A percentile compares a stretch with the other conserved stretches of the same genome.
phyloP scores from a whole-genome alignment of 768 basidiomycete genomes.

The Leccinum subgranulosum region DNA sequence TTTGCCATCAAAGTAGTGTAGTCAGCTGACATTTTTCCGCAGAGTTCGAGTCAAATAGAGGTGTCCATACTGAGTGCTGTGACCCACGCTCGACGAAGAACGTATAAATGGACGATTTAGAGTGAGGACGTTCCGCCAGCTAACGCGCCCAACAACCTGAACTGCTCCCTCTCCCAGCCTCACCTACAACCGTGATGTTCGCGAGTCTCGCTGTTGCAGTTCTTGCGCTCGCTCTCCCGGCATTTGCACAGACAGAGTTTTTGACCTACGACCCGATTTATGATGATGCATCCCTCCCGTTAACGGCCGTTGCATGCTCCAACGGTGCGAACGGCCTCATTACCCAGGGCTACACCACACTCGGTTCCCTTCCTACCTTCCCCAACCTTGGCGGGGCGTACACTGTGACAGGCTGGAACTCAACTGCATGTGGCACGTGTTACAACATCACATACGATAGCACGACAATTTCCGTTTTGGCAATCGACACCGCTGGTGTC shows the following conservation, averaged over 20 bases:
- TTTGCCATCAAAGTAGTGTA: neutral
- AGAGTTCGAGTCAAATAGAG: neutral
- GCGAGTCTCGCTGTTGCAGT: slow-evolving; percentile 1
- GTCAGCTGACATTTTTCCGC: neutral
- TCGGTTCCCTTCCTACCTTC: slow-evolving; percentile 13
- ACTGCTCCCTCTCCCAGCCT: neutral
- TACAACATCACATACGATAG: slow-evolving; percentile 26
- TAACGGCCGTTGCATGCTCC: slow-evolving; percentile 31
- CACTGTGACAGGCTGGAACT: neutral
- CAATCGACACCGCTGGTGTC: neutral
- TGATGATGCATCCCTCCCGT: slow-evolving; percentile 20
- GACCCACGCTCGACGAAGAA: neutral
- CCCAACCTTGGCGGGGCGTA: neutral
- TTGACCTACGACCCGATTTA: slow-evolving; percentile 32
- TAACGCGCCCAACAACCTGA: neutral
- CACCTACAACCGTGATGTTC: slow-evolving; percentile 24
- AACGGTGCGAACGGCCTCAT: slow-evolving; percentile 31
- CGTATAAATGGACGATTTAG: slow-evolving; percentile 14
- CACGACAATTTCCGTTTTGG: neutral
- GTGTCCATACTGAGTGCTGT: neutral
- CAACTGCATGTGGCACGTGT: slow-evolving; percentile 16
- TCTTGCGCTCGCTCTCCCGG: slow-evolving; percentile 15
- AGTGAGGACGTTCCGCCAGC: neutral
- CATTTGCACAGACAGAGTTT: slow-evolving; percentile 11
- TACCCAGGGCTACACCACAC: slow-evolving; percentile 29